A percentile compares a stretch with the other conserved stretches of the same genome.
Evolutionary conservation across 75 land plant genomes (phyloP).

Genomic region (Selaginella tamariscina): DNA sequence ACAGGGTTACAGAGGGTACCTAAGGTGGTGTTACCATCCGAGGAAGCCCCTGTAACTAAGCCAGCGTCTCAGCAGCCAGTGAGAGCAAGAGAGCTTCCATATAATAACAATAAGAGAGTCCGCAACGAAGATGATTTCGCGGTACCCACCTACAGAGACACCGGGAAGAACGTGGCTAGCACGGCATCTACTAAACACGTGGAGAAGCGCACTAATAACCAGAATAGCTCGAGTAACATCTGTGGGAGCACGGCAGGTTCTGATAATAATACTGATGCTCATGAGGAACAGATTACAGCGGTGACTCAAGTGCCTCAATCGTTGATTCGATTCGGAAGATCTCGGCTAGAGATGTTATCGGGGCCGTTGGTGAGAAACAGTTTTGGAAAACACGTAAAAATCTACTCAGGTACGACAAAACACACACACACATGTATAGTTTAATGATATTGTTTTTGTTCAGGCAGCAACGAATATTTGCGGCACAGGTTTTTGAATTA

Average conservation of each 20-base stretch:
- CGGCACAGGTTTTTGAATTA: slow-evolving; percentile 50
- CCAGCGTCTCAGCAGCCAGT: background rate
- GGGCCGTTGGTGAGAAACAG: slow-evolving; percentile 51
- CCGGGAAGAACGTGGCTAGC: background rate
- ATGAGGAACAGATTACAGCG: slow-evolving; percentile 8
- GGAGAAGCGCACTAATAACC: background rate
- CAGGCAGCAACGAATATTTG: slow-evolving; percentile 56
- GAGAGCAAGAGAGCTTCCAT: too few relatives aligned
- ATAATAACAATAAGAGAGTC: background rate
- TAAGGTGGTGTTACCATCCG: background rate
- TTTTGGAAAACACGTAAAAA: slow-evolving; percentile 69
- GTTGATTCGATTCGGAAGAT: slow-evolving; percentile 36
- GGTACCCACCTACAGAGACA: background rate
- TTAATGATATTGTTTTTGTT: background rate
- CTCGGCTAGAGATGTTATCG: slow-evolving; percentile 58
- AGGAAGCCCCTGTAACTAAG: background rate
- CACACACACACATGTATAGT: background rate
- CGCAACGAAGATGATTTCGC: background rate
- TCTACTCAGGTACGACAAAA: slow-evolving; percentile 44
- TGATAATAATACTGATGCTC: background rate
- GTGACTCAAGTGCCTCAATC: slow-evolving; percentile 45
- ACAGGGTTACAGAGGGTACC: background rate
- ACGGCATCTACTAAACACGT: background rate
- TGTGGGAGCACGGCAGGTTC: background rate
- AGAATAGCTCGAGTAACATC: background rate